Conservation (phyloP, 2,329 filamentous ascomycete genomes). For the Cordyceps fumosorosea region DNA sequence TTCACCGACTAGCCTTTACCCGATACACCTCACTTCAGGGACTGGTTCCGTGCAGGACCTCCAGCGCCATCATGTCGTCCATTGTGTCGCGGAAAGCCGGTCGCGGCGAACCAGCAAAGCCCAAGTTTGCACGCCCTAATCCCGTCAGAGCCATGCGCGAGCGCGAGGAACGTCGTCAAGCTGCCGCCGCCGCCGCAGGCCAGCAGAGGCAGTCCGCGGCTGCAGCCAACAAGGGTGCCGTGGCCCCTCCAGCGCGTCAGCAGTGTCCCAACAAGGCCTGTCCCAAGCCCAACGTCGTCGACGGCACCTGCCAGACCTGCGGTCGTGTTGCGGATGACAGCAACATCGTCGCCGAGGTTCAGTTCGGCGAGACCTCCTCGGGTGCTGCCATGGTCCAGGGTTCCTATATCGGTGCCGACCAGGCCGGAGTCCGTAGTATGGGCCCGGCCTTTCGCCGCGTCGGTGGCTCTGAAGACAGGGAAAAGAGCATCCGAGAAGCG, state of each 20-base stretch:
- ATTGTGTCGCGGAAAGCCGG: slow-evolving; percentile 35
- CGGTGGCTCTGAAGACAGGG: slow-evolving; percentile 52
- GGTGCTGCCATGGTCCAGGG: slow-evolving; percentile 89
- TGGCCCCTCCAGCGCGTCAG: slow-evolving; percentile 30
- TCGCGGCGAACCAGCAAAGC: slow-evolving; percentile 27
- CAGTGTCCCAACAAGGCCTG: slow-evolving; percentile 55
- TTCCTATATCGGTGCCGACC: slow-evolving; percentile 77
- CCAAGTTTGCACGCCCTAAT: slow-evolving; percentile 38
- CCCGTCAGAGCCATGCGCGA: slow-evolving; percentile 46
- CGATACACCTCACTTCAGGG: neutral
- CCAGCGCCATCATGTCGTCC: slow-evolving; percentile 35
- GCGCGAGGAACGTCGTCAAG: slow-evolving; percentile 39
- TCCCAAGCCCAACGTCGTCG: slow-evolving; percentile 53
- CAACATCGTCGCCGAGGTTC: slow-evolving; percentile 87
- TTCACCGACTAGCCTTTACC: too few relatives aligned
- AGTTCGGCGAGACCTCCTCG: slow-evolving; percentile 79
- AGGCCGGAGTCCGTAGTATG: slow-evolving; percentile 67
- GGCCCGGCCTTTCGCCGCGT: slow-evolving; percentile 56
- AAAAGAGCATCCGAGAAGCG: slow-evolving; percentile 53
- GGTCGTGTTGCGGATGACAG: slow-evolving; percentile 77
- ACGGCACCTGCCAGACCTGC: slow-evolving; percentile 73
- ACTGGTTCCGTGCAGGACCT: neutral
- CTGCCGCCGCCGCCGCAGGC: slow-evolving; percentile 23
- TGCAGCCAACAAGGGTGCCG: slow-evolving; percentile 23
- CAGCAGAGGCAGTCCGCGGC: slow-evolving; percentile 24